Base-by-base conservation (phyloP, 768 basidiomycete genomes). In the Lactarius tabidus region DNA sequence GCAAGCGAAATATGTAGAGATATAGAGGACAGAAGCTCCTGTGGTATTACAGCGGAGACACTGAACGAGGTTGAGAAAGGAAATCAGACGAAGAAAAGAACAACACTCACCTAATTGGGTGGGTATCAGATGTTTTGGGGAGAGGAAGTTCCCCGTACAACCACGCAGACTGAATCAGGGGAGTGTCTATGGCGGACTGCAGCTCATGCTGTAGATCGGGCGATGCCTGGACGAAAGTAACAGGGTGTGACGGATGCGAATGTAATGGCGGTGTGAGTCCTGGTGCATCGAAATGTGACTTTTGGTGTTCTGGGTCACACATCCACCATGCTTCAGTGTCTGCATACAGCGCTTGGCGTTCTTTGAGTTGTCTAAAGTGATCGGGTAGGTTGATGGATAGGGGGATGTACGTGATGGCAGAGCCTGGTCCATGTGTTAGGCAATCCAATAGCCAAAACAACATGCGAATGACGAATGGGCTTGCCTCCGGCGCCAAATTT, bases 31-130 rank as follows among this genome's bases (percentile, higher is more conserved):
- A 88, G 70, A 14, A 85, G 76, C 48, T 89, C 84, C 7, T 76
- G 76, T 5, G 89, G 87, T 69, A 91, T 79, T 33, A 91, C 65
- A 77, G 58, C 78, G 0, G 89, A 90, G 67, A 90, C 86, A 70
- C 85, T 87, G 70, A 18, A 41, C 15, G 26, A 7, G 17, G 43
- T 84, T 87, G 68, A 36, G 29, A 45, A 29, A 33, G 14, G 28
- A 8, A 48, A 52, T 26, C 14, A 52, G 43, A 33, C 10, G 33
- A 28, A 2, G 4, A 20, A 29, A 23, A 15, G 8, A 38, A 28
- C 26, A 12, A 28, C 12, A 55, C 66, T 54, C 51, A 68, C 69
- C 65, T 64, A 31, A 69, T 63, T 18, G 69, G 69, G 59, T 69
- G 69, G 57, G 69, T 68, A 60, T 64, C 63, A 31, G 69, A 69